Base-by-base conservation (phyloP, 2,329 filamentous ascomycete species). In the Exophiala mesophila region DNA sequence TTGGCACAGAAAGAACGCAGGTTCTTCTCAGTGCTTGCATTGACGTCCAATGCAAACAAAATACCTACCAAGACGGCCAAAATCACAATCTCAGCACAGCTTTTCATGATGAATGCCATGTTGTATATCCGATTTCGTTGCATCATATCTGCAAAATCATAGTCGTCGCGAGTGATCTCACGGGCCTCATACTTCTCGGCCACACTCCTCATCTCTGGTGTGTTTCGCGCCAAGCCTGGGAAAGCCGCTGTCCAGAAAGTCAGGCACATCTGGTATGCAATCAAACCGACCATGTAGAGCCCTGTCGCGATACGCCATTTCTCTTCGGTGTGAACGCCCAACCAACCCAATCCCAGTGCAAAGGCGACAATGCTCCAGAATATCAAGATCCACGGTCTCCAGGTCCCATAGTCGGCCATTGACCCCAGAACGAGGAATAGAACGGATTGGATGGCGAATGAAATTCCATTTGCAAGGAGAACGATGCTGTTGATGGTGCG, bases 171-270 rank as follows among this genome's bases (percentile, higher is more conserved):
- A 1, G 68, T 70, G 31, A 84, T 79, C 1, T 63, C 64, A 3
- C 78, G 72, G 2, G 66, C 61, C 16, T 66, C 66, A 38, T 69
- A 74, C n/a, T 68, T 63, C 23, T 68, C 63, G 4, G 75, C 74
- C 39, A 70, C 70, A 2, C 63, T 59, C 18, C 76, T 65, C 55
- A 79, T 62, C 17, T 72, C 65, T 1, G 59, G 55, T 1, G 73
- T 76, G 50, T 79, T 78, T 5, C 76, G 61, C 3, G 77, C 74
- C 5, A 80, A 61, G 0, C 74, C 69, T 3, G 77, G 76, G 44
- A 80, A 80, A 0, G 80, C 78, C 0, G 81, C 79, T 0, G 78
- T 82, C 78, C 80, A 84, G 58, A 83, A 84, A 0, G 80, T 83
- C 36, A 83, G 64, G 0, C 77, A 80, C 2, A 81, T 74, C 60